Conservation (phyloP, 495 filamentous ascomycete genomes). For the Chaetomium cochliodes region DNA sequence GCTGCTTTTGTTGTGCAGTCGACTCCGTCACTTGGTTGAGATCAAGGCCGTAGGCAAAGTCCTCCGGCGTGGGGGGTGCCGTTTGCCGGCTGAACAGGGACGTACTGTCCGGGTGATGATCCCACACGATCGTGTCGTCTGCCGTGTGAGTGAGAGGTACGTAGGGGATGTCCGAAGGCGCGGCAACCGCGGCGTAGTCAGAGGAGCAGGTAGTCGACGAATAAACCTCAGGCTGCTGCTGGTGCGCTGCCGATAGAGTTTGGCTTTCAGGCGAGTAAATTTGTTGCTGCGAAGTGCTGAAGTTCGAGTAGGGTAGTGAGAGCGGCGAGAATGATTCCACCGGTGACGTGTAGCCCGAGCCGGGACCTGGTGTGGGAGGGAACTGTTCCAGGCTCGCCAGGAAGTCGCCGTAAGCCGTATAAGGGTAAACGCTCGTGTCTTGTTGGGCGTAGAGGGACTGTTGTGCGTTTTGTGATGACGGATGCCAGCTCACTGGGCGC, state of each 20-base stretch:
- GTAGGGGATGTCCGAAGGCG: constrained; percentile 24
- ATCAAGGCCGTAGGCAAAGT: constrained; percentile 48
- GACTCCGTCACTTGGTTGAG: constrained; percentile 30
- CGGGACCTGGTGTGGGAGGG: constrained; percentile 42
- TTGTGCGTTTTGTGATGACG: constrained; percentile 44
- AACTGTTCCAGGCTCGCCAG: constrained; percentile 41
- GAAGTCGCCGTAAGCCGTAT: constrained; percentile 36
- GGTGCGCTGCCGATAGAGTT: constrained; percentile 11
- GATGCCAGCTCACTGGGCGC: constrained; percentile 72
- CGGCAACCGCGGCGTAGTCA: constrained; percentile 10
- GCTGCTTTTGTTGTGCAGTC: background rate
- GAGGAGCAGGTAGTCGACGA: background rate
- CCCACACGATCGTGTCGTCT: constrained; percentile 40
- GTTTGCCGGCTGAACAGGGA: constrained; percentile 37
- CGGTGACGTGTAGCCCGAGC: constrained; percentile 52
- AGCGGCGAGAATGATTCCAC: constrained; percentile 43
- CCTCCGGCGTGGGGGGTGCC: constrained; percentile 61
- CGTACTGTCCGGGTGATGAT: constrained; percentile 40
- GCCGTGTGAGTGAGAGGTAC: constrained; percentile 23
- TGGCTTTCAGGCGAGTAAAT: constrained; percentile 25
- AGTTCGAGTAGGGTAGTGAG: constrained; percentile 36
- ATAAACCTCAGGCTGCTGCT: background rate
- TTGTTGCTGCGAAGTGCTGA: constrained; percentile 21
- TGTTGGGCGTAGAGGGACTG: constrained; percentile 27
- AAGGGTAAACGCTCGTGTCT: constrained; percentile 35